phyloP scores from a whole-genome alignment of 163 green algal genomes.

The Prototheca cutis region DNA sequence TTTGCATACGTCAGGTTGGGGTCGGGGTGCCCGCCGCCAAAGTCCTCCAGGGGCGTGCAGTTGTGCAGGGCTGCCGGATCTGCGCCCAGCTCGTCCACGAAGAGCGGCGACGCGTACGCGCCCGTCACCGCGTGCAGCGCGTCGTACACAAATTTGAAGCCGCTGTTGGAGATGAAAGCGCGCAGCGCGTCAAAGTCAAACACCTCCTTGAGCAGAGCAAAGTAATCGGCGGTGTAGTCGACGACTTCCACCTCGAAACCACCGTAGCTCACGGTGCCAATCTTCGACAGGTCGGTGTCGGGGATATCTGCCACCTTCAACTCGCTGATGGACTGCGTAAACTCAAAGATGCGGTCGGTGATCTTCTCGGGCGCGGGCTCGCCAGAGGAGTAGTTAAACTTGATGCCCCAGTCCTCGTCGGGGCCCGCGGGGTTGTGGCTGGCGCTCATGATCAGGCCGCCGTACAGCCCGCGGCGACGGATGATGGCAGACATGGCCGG shows the following conservation, averaged over 20 bases:
- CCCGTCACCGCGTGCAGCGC: constrained; percentile 92
- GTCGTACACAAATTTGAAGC: constrained; percentile 92
- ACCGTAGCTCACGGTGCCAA: constrained; percentile 56
- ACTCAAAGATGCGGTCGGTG: constrained; percentile 89
- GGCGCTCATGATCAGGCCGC: constrained; percentile 96
- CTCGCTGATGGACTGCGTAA: constrained; percentile 72
- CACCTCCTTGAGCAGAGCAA: constrained; percentile 74
- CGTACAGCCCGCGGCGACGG: constrained; percentile 71
- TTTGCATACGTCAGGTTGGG: constrained; percentile 98
- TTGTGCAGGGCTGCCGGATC: constrained; percentile 38
- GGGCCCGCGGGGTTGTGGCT: constrained; percentile 91
- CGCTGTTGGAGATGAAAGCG: constrained; percentile 55
- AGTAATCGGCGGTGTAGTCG: constrained; percentile 87
- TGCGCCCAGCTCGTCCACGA: constrained; percentile 81
- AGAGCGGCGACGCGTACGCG: constrained; percentile 85
- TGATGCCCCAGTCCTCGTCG: constrained; percentile 98
- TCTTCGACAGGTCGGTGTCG: constrained; percentile 80
- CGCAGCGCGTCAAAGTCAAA: constrained; percentile 91
- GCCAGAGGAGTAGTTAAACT: constrained; percentile 96
- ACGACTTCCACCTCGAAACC: constrained; percentile 95
- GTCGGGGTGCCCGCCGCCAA: constrained; percentile 93
- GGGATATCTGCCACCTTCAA: constrained; percentile 86
- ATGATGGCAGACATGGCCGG: constrained; percentile 92
- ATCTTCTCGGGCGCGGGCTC: constrained; percentile 96
- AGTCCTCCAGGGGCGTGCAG: constrained; percentile 71